Evolutionary conservation across 208 protist genomes (phyloP), one percentile per base, ranked within the genome.

Genomic region (Leishmania amazonensis): DNA sequence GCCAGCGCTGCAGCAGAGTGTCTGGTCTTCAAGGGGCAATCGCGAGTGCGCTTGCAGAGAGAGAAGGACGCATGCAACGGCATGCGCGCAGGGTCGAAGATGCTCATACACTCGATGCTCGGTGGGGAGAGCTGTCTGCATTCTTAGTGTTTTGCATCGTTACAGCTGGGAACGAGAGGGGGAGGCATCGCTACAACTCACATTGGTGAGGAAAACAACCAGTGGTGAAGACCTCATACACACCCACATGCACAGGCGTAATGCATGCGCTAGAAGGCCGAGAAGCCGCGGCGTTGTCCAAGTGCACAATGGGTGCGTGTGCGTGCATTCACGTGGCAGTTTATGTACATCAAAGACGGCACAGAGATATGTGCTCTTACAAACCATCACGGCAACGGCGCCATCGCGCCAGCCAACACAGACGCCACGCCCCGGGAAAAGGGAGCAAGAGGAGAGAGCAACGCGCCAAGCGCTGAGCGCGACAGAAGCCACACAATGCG

Each of bases 271-370:
- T 51, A 15, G 3, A 4, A 53, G 62, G 31, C 45, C 15, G 45
- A 8, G 9, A 51, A 74, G 45, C 6, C 15, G 45, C 40, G 19
- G 24, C 42, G 51, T 74, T 74, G 42, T 31, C 28, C 11, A 51
- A 38, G 42, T 31, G 21, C 45, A 54, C 21, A 3, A 7, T n/a
- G 65, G 40, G 65, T 35, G n/a, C 8, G 31, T 51, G 21, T 17
- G 68, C 40, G 68, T 49, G 68, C 40, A 7, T 7, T 9, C 21
- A 8, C 42, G 40, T 73, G 75, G 19, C 15, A 35, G 57, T 35
- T 15, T 77, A 73, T 73, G 19, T 73, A 73, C 68, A 73, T 73
- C 21, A 8, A 73, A 38, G 68, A n/a, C 21, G 40, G 31, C 31
- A 11, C 67, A 47, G 21, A 47, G 17, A 17, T 31, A 15, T 35